These are phyloP conservation scores for Phaeosphaeriaceae sp. DNA, from an alignment of 2,329 filamentous ascomycete species.

Conservation along the genomic window DNA sequence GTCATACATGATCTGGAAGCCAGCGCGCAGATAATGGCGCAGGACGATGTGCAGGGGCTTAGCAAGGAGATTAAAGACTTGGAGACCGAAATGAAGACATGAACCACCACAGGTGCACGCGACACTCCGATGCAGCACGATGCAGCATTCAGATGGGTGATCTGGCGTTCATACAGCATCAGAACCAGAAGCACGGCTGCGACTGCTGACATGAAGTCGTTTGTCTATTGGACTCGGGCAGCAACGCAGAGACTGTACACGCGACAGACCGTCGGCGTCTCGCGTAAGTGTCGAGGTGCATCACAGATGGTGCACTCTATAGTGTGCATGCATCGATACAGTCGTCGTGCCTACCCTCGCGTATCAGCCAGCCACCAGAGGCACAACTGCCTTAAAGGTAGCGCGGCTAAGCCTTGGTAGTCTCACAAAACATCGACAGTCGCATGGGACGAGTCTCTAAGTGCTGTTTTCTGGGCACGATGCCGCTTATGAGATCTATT, in stretches of 20 bases:
- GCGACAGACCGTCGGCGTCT: not conserved
- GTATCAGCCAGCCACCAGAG: not conserved
- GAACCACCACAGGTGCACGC: slow-evolving; percentile 10
- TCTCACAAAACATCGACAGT: not conserved
- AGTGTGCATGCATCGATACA: not conserved
- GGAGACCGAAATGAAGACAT: slow-evolving; percentile 47
- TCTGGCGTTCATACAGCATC: not conserved
- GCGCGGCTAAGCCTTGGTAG: not conserved
- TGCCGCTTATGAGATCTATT: not conserved
- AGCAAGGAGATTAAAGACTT: slow-evolving; percentile 45
- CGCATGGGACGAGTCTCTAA: not conserved
- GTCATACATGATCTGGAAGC: slow-evolving; percentile 66
- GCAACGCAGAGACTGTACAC: not conserved
- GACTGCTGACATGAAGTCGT: not conserved
- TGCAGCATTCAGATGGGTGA: not conserved
- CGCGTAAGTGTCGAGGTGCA: not conserved
- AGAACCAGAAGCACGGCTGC: not conserved
- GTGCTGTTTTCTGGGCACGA: not conserved
- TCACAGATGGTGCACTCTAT: not conserved
- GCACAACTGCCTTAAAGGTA: not conserved
- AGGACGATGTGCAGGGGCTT: slow-evolving; percentile 47
- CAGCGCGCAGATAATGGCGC: slow-evolving; percentile 51
- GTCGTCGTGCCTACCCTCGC: not conserved
- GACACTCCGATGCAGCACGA: not conserved
- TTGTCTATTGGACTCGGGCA: slow-evolving; percentile 1